These are phyloP conservation scores for Hibiscus syriacus DNA, from an alignment of 345 rosid genomes.

Conservation along the genomic window DNA sequence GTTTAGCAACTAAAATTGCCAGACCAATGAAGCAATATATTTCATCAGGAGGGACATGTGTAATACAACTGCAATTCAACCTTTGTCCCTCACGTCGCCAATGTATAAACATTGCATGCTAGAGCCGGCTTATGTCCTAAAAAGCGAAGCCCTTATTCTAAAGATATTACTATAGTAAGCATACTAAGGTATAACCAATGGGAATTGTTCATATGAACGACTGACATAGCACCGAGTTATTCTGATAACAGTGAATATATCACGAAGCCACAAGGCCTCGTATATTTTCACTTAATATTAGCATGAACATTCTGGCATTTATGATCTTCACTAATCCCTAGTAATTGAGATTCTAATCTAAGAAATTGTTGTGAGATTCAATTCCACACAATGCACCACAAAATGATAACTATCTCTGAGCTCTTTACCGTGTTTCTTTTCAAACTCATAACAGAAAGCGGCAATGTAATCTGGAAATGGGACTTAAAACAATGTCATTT, in stretches of 20 bases:
- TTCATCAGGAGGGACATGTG: not conserved
- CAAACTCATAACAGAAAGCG: not conserved
- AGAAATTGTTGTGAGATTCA: not conserved
- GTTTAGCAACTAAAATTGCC: too few relatives aligned
- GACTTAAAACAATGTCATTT: not conserved
- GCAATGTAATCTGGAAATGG: not conserved
- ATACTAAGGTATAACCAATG: too few relatives aligned
- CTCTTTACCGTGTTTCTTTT: not conserved
- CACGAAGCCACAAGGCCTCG: too few relatives aligned
- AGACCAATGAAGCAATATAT: not conserved
- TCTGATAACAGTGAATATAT: too few relatives aligned
- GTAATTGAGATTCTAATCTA: not conserved
- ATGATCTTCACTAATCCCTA: not conserved
- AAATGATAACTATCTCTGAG: not conserved
- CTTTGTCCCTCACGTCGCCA: too few relatives aligned
- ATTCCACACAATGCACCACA: not conserved
- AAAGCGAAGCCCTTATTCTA: too few relatives aligned
- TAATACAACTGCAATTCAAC: too few relatives aligned
- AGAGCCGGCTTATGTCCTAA: too few relatives aligned
- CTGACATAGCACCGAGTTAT: too few relatives aligned
- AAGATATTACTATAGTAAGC: too few relatives aligned
- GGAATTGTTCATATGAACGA: too few relatives aligned
- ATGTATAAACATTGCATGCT: too few relatives aligned
- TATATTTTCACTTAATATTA: not conserved
- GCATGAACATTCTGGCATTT: not conserved